Evolutionary conservation across 2,329 filamentous ascomycete species (phyloP), one percentile per base, ranked within the genome.

Genomic region (Hawksworthiomyces lignivorus): DNA sequence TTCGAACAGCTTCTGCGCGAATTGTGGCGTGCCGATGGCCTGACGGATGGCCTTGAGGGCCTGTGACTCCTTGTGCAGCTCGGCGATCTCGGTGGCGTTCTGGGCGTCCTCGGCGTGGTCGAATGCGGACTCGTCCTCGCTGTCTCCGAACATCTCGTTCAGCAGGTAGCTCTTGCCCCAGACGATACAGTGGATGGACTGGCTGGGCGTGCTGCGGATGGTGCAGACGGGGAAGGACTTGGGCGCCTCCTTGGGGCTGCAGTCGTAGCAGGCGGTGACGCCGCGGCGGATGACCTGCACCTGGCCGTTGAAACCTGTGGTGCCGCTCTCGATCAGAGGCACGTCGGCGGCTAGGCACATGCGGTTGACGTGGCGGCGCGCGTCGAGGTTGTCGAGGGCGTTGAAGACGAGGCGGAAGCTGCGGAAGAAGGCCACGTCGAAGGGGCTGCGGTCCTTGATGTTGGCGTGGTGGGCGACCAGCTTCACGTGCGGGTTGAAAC

Each of bases 91-190:
- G 38, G 82, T 69, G 6, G 82, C 69, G 60, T 97, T 95, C 37
- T 95, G 87, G 7, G 77, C 72, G 57, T 94, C 83, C 51, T 83
- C 77, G 1, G 84, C 82, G 51, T 85, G 77, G 56, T 96, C 89
- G 48, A 97, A 76, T 1, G 80, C 74, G 1, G 84, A 75, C 49
- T 90, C 84, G 47, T 96, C 87, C 61, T 97, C 90, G 53, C 87
- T 94, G 4, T 80, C 78, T 15, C 92, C 92, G 53, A 96, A 98
- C 7, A 98, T 80, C 61, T 98, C 92, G 51, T 87, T 92, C 47
- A 98, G 76, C 8, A 98, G 73, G 60, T 97, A 98, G 60, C 88
- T 95, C 66, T 97, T 98, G 17, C 78, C 90, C 92, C 92, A 98
- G 3, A 98, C 90, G 48, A 98, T 98, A 66, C 92, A 97, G 64